Base-by-base conservation (phyloP, 179 eudicot genomes). In the Gypsophila paniculata region DNA sequence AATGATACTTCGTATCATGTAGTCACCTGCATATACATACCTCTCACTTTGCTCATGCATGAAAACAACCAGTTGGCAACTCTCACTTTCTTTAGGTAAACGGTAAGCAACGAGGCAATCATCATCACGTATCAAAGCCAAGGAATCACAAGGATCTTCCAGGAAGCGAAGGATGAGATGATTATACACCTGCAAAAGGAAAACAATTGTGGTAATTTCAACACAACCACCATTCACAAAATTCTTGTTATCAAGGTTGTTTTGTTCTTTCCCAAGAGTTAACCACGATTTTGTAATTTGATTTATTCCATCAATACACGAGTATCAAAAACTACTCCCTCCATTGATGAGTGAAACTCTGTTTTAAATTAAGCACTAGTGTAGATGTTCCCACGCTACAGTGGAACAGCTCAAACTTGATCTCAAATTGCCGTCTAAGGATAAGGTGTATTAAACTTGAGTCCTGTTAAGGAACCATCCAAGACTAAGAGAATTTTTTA, bases 31-130 rank as follows among this genome's bases (percentile, higher is more conserved):
- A 55, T n/a, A 64, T 36, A 36, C 36, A 66, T 78, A 83, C 84
- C 82, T 74, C 61, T 79, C 83, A 63, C 68, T 49, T 44, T 15
- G 75, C 72, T 85, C 78, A 79, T 92, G 94, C 81, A 80, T 80
- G 78, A 88, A 92, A 54, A 80, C 92, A 58, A 92, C 85, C 82
- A 90, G 74, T 61, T 78, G 78, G 75, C 74, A 84, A 65, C 59
- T 67, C 73, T 85, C 86, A 18, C 57, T 76, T 68, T 80, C 85
- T 76, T 85, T 86, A 6, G 89, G 84, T 76, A 92, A 79, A 75
- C 88, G 85, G 74, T 92, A 92, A 46, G 95, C 96, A 54, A 88
- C 92, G 79, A 92, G 92, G 74, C 18, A 49, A 77, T 88, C 98
- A 59, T 68, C 42, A 81, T 92, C 95, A 67, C 96, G 83, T 69